Evolutionary conservation across 2,329 filamentous ascomycete genomes (phyloP), one percentile per base, ranked within the genome.

Genomic region (Claviceps sp.): DNA sequence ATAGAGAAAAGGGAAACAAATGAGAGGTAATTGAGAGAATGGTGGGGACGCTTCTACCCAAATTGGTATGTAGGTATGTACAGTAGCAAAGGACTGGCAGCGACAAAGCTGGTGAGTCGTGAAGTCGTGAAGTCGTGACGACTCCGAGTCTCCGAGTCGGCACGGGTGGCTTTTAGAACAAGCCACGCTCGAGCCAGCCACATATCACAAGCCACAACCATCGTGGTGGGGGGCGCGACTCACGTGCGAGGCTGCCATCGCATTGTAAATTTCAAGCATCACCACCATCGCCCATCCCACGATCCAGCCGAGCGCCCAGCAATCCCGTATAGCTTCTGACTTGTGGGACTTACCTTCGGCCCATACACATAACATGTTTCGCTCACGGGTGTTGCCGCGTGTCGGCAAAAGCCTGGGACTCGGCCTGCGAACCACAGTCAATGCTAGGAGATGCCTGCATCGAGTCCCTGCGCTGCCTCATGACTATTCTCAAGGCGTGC

Each of bases 401-500:
- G 63, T 65, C 55, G 64, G 63, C 61, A 67, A 65, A 53, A 63
- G 67, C 58, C 57, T 67, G 54, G 63, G 60, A 59, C 63, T 62
- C 49, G 64, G 61, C 59, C 58, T 63, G 57, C 61, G 64, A 61
- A 65, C 69, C 48, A 57, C 60, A 61, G 55, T 61, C 62, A 60
- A 60, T 56, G 57, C 60, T 54, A 59, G 67, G 51, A 71, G 76
- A 56, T 68, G 69, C 47, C 57, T 75, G 48, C 77, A 81, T 61
- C 55, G 64, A 43, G 63, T 79, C 24, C 74, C 75, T n/a, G 49
- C 60, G 40, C 68, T 79, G 56, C 61, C 60, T 37, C 71, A 77
- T 52, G 64, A 73, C 58, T 75, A 69, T 68, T 64, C 65, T 49
- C 54, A 74, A 45, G 78, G 75, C 54, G 74, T 95, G 5, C 77